Evolutionary conservation across 345 rosid genomes (phyloP), one percentile per base, ranked within the genome.

Genomic region (Syzygium aqueum): DNA sequence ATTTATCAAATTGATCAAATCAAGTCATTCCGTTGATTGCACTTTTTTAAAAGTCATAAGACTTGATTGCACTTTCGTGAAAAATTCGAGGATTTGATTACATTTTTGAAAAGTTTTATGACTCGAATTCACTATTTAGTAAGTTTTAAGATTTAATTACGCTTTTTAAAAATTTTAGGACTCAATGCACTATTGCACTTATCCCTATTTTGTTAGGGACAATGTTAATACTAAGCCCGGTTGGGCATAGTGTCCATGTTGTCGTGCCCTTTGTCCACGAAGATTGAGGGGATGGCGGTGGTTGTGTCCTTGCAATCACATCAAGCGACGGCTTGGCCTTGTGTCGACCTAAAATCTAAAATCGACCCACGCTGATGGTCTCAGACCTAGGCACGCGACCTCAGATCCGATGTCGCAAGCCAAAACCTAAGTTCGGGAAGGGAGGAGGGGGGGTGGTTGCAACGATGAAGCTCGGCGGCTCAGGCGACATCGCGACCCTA

Each of bases 151-250:
- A 43, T 43, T 43, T 43, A 6, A 43, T 43, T 43, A 43, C 46
- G 46, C 7, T 6, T 43, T 43, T 43, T 43, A 5, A 43, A 43
- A 43, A 1, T 43, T 43, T 43, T 43, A 43, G 1, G 46, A 6
- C 46, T 43, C 46, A 43, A 6, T 43, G 46, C 46, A 43, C 46
- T 7, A 43, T 6, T 43, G 46, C 46, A 43, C 46, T 43, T 43
- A 43, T 43, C 46, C 46, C 46, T 43, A 43, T 43, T 43, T 43
- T 0, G 13, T 0, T 61, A 12, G 25, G 27, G 80, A 73, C 14
- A 0, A 22, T 11, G 33, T 19, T 8, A 5, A 19, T 8, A 2
- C 11, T 22, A 2, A 3, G 40, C 21, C 21, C 5, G 30, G 2
- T 61, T 6, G 73, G 17, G 4, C 73, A 61, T 15, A 28, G 16